Base-by-base conservation (phyloP, 1,139 yeast species). In the Diutina siamensis region DNA sequence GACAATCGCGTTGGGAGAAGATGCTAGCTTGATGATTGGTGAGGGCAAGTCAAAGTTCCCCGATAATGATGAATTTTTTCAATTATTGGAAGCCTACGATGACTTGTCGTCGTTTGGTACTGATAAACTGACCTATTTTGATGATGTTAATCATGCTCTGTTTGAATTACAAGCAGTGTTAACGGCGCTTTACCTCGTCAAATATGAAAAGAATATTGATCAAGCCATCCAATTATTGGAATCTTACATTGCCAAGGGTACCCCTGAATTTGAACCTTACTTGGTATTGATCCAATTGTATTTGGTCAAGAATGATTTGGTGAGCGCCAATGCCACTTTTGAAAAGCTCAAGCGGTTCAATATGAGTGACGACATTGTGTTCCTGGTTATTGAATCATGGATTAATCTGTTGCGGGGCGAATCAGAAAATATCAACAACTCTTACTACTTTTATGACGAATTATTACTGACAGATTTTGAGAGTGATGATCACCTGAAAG, bases 401-500 rank as follows among this genome's bases (percentile, higher is more conserved):
- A 66, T 78, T 19, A 68, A 72, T 48, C 62, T 82, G 45, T 60
- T 70, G 34, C 67, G 65, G 53, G 84, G 83, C 44, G 80, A 77
- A 47, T 71, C 77, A 22, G 74, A 72, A 49, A 66, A 72, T 51
- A 72, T 78, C 51, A 81, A 74, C 59, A 76, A 77, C 51, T 69
- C 84, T 2, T 78, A 72, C 62, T 83, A 80, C 60, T 82, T 83
- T 54, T 83, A 76, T 60, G 92, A 83, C 59, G 94, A 83, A 61
- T 67, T 80, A 47, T 71, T 80, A 46, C 73, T 77, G 44, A 59
- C 68, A 22, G 71, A 68, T 48, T 67, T 65, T 47, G 70, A 67
- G 31, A 62, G 60, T 45, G 74, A 69, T 48, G 51, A 57, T 8
- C 59, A 56, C 42, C 71, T 72, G 31, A 66, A 66, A 51, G 63